Conservation (phyloP, 495 filamentous ascomycete species). For the Astrocystis sublimbata region DNA sequence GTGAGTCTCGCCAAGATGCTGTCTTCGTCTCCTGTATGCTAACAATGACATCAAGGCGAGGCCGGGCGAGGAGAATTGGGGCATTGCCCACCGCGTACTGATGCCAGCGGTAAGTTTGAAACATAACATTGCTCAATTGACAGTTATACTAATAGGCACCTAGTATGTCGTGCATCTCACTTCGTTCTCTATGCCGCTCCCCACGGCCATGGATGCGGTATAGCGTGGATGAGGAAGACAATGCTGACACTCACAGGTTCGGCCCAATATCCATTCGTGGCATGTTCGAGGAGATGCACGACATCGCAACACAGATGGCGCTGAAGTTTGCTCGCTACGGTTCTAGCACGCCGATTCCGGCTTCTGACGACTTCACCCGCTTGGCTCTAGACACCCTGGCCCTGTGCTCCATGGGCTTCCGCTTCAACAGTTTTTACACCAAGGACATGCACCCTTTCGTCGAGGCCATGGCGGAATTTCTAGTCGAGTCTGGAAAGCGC, state of each 20-base stretch:
- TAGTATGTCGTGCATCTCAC: constrained; percentile 8
- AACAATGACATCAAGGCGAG: constrained; percentile 41
- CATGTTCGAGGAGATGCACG: constrained; percentile 79
- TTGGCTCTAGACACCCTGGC: constrained; percentile 73
- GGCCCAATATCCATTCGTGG: constrained; percentile 66
- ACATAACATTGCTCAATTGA: background rate
- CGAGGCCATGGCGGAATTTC: constrained; percentile 60
- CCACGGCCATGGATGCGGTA: constrained; percentile 23
- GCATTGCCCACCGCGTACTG: constrained; percentile 63
- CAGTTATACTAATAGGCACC: constrained; percentile 1
- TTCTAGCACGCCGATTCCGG: constrained; percentile 53
- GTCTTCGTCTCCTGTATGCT: background rate
- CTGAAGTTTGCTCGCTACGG: constrained; percentile 76
- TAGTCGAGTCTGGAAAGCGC: constrained; percentile 57
- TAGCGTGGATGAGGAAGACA: background rate
- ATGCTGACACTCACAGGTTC: constrained; percentile 46
- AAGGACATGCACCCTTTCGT: constrained; percentile 69
- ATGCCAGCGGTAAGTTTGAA: constrained; percentile 19
- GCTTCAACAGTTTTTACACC: constrained; percentile 75
- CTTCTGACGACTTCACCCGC: constrained; percentile 73
- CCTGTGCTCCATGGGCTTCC: constrained; percentile 70
- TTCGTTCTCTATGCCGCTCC: background rate
- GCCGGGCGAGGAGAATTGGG: constrained; percentile 65
- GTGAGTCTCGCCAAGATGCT: constrained; percentile 15
- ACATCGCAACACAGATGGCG: constrained; percentile 67